phyloP scores from a whole-genome alignment of 2,329 filamentous ascomycete species.

The Biscogniauxia sp. region DNA sequence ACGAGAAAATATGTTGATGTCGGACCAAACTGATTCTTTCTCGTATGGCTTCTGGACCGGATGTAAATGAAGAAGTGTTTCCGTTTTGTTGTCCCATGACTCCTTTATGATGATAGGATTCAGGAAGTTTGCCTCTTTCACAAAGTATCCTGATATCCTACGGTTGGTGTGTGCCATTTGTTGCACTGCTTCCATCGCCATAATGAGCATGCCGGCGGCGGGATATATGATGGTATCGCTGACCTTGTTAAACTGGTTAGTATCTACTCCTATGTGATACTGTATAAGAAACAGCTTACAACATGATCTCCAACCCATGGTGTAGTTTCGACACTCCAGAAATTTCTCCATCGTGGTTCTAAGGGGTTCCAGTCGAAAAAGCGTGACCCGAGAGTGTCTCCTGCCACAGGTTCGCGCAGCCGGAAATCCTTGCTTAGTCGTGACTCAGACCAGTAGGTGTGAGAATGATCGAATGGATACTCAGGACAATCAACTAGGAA shows the following conservation, averaged over 20 bases:
- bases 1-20: constrained; percentile 30
- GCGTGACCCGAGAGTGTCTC: constrained; percentile 30
- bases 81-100: constrained; percentile 29
- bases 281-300: constrained; percentile 27
- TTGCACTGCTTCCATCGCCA: constrained; percentile 38
- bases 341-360: constrained; percentile 42
- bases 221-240: constrained; percentile 33
- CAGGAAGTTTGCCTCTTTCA: constrained; percentile 32
- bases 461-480: constrained; percentile 42
- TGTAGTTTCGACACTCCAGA: constrained; percentile 38
- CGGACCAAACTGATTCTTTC: constrained; percentile 27
- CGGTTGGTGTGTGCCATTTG: constrained; percentile 21
- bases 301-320: constrained; percentile 49
- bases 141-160: constrained; percentile 24
- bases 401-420: constrained; percentile 25
- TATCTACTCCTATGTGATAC: background rate
- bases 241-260: constrained; percentile 22
- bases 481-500: constrained; percentile 36
- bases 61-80: constrained; percentile 31
- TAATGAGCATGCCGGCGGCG: constrained; percentile 36
- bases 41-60: constrained; percentile 23
- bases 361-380: constrained; percentile 28
- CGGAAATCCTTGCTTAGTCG: constrained; percentile 32
- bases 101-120: constrained; percentile 32
- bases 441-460: constrained; percentile 38